These are phyloP conservation scores for Daldinia decipiens DNA, from an alignment of 495 filamentous ascomycete genomes.

Conservation along the genomic window DNA sequence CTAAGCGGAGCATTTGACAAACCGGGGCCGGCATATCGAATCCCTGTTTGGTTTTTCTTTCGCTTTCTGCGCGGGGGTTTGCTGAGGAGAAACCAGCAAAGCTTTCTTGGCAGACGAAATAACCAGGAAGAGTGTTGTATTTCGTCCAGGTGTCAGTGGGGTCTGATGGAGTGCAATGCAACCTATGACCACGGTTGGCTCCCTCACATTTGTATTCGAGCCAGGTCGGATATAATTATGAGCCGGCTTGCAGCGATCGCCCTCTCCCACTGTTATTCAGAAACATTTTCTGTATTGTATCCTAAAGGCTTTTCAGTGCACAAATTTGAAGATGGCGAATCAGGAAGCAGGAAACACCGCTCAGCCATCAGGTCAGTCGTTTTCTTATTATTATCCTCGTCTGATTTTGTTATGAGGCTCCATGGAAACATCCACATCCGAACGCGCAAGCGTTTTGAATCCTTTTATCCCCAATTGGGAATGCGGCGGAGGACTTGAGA, in stretches of 20 bases:
- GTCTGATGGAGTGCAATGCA: slow-evolving; percentile 8
- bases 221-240: slow-evolving; percentile 42
- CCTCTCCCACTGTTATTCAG: slow-evolving; percentile 38
- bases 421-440: slow-evolving; percentile 37
- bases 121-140: slow-evolving; percentile 16
- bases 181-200: slow-evolving; percentile 38
- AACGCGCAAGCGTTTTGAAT: slow-evolving; percentile 34
- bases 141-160: slow-evolving; percentile 20
- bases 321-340: slow-evolving; percentile 40
- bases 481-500: slow-evolving; percentile 18
- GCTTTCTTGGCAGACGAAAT: slow-evolving; percentile 10
- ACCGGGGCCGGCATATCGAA: slow-evolving; percentile 29
- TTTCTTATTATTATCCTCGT: slow-evolving; percentile 8
- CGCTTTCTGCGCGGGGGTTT: neutral
- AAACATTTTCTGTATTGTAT: slow-evolving; percentile 44
- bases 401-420: slow-evolving; percentile 34
- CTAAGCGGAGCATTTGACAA: slow-evolving; percentile 28
- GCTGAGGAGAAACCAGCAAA: neutral
- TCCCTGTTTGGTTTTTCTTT: slow-evolving; percentile 22
- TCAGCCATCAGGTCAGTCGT: slow-evolving; percentile 42
- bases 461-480: slow-evolving; percentile 13
- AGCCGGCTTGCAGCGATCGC: slow-evolving; percentile 40
- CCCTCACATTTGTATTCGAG: slow-evolving; percentile 33
- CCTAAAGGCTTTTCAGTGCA: slow-evolving; percentile 22
- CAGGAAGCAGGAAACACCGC: slow-evolving; percentile 33